phyloP scores from a whole-genome alignment of 306 rosid species.

The Corylus americana region DNA sequence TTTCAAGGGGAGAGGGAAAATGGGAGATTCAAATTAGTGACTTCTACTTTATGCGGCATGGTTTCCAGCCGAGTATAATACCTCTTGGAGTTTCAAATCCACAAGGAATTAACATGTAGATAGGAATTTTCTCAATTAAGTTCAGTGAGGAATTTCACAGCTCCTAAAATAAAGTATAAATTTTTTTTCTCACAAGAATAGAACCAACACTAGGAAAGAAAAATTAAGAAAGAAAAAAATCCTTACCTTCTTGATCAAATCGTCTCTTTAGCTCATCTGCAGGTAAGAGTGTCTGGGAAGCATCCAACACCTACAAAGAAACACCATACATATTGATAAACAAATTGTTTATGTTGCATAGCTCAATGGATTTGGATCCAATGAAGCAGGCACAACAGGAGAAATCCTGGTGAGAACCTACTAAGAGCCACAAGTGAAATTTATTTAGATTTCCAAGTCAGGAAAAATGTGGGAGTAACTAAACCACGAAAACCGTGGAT shows the following conservation, averaged over 20 bases:
- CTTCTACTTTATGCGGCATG: too few species aligned
- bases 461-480: neutral
- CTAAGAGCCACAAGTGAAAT: neutral
- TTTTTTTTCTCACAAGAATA: neutral
- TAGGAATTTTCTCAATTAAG: neutral
- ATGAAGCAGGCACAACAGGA: neutral
- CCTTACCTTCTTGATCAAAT: slow-evolving; percentile 65
- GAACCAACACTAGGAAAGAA: neutral
- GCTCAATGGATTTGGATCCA: neutral
- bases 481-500: neutral
- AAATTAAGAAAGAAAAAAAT: neutral
- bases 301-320: slow-evolving; percentile 69
- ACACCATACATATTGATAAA: slow-evolving; percentile 11
- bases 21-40: too few species aligned
- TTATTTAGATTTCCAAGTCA: neutral
- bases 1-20: too few species aligned
- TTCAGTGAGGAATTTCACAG: neutral
- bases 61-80: too few species aligned
- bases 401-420: neutral
- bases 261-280: slow-evolving; percentile 70
- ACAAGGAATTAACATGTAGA: neutral
- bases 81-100: neutral
- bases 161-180: neutral
- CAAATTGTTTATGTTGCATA: slow-evolving; percentile 5
- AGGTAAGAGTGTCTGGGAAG: slow-evolving; percentile 70